Conservation (phyloP, 305 asterid genomes). For the Plantago rigida region DNA sequence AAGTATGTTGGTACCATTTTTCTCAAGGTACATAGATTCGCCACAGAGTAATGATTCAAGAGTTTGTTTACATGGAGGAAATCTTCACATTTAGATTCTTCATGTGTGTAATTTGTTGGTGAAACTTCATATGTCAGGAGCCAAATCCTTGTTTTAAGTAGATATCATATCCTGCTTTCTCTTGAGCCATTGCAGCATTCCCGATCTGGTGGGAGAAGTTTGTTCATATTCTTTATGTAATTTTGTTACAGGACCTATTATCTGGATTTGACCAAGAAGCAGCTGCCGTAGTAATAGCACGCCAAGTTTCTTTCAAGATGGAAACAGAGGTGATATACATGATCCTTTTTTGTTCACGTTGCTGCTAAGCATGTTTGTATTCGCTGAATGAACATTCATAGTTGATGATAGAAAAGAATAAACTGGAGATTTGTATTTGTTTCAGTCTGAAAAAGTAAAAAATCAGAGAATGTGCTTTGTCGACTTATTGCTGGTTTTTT, state of each 20-base stretch:
- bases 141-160: neutral
- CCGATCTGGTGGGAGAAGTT: neutral
- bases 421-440: slow-evolving; percentile 18
- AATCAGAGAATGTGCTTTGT: slow-evolving; percentile 16
- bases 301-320: slow-evolving; percentile 92
- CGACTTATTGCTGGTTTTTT: slow-evolving; percentile 6
- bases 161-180: slow-evolving; percentile 1
- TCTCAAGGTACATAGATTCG: too few species aligned
- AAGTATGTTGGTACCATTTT: too few species aligned
- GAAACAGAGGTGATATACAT: slow-evolving; percentile 70
- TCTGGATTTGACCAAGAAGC: slow-evolving; percentile 99
- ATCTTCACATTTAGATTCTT: too few species aligned
- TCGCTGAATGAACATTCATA: slow-evolving; percentile 1
- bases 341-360: slow-evolving; percentile 19
- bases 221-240: slow-evolving; percentile 22
- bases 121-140: slow-evolving; percentile 2
- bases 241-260: slow-evolving; percentile 54
- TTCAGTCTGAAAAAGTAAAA: slow-evolving; percentile 14
- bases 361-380: slow-evolving; percentile 6
- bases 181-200: slow-evolving; percentile 11
- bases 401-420: slow-evolving; percentile 10
- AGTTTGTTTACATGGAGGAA: too few species aligned
- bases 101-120: too few species aligned
- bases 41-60: too few species aligned
- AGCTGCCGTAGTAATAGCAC: slow-evolving; percentile 94